Evolutionary conservation across 2,329 filamentous ascomycete genomes (phyloP), one percentile per base, ranked within the genome.

Genomic region (Diatrype stigma): DNA sequence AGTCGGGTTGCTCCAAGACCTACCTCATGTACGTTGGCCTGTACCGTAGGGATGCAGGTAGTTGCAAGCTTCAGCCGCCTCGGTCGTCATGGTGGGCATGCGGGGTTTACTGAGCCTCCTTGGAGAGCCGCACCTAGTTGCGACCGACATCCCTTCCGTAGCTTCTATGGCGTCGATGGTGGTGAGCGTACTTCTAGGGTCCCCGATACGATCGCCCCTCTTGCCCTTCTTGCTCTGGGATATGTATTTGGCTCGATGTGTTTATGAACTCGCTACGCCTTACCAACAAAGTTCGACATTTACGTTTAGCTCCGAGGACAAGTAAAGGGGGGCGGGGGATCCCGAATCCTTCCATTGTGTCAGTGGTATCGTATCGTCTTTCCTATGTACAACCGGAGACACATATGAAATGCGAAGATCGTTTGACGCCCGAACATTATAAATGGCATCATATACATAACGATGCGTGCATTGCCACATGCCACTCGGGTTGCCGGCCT

Each of bases 51-150:
- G 22, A 51, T 46, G 46, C 45, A 48, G 48, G 51, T 46, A 53
- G 40, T 42, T 51, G 46, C 32, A 50, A 54, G 34, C 50, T 58
- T 60, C 52, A 60, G 57, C 57, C 57, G 57, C 57, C 50, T 60
- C 54, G 52, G 56, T 50, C 40, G 22, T 12, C n/a, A n/a, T n/a
- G n/a, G n/a, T n/a, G 40, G 40, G 21, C 40, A 16, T 44, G 40
- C 22, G 40, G 40, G 34, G 34, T 55, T 50, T 53, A 52, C 55
- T 59, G 57, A 60, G 57, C 57, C 57, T 60, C 57, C 44, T 35
- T 47, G 53, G 46, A 48, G 57, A 60, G 57, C 57, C 57, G 57
- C 57, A 60, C 56, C 51, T 57, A 55, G 56, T 56, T 60, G 51
- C 53, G 50, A 60, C 57, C 55, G 53, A 51, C 56, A 51, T 56